These are phyloP conservation scores for Xanthoconium stramineum DNA, from an alignment of 768 basidiomycete genomes.

Conservation along the genomic window DNA sequence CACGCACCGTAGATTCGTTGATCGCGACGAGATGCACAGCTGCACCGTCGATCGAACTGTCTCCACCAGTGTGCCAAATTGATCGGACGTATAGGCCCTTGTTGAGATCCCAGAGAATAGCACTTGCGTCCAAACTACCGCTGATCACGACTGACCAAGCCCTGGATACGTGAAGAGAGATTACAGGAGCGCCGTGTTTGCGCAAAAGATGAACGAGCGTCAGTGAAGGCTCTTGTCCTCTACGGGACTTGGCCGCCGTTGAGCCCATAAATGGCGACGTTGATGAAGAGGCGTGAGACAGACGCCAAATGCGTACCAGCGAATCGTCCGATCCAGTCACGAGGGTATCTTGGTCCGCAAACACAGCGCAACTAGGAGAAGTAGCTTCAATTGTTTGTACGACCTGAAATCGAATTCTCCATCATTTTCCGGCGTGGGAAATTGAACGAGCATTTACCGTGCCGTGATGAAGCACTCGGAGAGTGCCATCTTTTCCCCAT, in stretches of 20 bases:
- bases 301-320: conserved; percentile 80
- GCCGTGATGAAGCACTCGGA: conserved; percentile 62
- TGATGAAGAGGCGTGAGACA: conserved; percentile 35
- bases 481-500: conserved; percentile 58
- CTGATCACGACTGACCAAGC: conserved; percentile 83
- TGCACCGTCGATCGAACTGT: conserved; percentile 24
- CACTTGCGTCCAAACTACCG: conserved; percentile 83
- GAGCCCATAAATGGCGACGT: conserved; percentile 22
- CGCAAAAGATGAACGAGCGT: conserved; percentile 73
- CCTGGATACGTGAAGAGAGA: conserved; percentile 68
- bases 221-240: conserved; percentile 28
- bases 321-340: conserved; percentile 81
- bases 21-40: conserved; percentile 69
- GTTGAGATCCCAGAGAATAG: conserved; percentile 89
- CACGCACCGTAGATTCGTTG: conserved; percentile 81
- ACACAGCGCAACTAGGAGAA: conserved; percentile 68
- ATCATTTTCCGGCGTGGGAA: neutral
- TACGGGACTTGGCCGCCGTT: conserved; percentile 11
- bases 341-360: conserved; percentile 69
- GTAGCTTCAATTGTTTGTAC: conserved; percentile 77
- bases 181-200: conserved; percentile 68
- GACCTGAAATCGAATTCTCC: conserved; percentile 39
- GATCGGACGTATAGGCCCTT: conserved; percentile 75
- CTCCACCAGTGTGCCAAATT: conserved; percentile 59
- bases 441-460: conserved; percentile 39